Conservation (phyloP, 345 rosid genomes). For the Reutealis trisperma region DNA sequence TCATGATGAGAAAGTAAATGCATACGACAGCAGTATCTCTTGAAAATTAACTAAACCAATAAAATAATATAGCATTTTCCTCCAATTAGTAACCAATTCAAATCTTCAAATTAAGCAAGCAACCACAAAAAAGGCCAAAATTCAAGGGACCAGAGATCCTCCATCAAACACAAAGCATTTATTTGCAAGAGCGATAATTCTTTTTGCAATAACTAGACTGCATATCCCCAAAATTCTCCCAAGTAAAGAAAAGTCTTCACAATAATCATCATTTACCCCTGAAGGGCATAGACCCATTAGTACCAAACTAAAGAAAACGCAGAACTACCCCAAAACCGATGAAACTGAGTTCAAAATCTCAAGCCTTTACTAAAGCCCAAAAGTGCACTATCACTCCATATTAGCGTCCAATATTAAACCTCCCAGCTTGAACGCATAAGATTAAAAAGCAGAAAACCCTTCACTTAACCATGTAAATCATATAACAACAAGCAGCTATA, state of each 20-base stretch:
- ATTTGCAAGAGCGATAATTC: constrained; percentile 3
- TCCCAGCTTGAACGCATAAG: constrained; percentile 15
- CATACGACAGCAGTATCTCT: constrained; percentile 20
- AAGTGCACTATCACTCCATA: constrained; percentile 12
- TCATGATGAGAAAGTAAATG: constrained; percentile 58
- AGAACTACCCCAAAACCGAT: constrained; percentile 27
- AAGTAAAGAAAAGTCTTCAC: constrained; percentile 19
- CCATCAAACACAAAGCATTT: constrained; percentile 16
- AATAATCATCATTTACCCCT: constrained; percentile 16
- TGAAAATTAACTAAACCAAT: constrained; percentile 34
- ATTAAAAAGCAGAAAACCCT: constrained; percentile 2
- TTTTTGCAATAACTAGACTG: constrained; percentile 9
- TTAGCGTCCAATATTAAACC: neutral
- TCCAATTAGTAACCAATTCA: constrained; percentile 3
- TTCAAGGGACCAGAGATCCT: constrained; percentile 27
- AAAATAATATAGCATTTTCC: constrained; percentile 41
- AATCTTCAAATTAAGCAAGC: constrained; percentile 26
- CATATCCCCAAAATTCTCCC: constrained; percentile 20
- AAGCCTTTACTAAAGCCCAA: constrained; percentile 16
- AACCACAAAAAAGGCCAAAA: constrained; percentile 24
- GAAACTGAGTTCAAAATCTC: constrained; percentile 20
- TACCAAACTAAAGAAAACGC: constrained; percentile 10
- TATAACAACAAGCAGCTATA: constrained; percentile 15
- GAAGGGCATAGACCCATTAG: constrained; percentile 16
- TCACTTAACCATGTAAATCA: constrained; percentile 8